A percentile compares a stretch with the other conserved stretches of the same genome.
Conservation (phyloP, 225 moss, liverwort and hornwort species). For the Physcomitrellopsis africana region DNA sequence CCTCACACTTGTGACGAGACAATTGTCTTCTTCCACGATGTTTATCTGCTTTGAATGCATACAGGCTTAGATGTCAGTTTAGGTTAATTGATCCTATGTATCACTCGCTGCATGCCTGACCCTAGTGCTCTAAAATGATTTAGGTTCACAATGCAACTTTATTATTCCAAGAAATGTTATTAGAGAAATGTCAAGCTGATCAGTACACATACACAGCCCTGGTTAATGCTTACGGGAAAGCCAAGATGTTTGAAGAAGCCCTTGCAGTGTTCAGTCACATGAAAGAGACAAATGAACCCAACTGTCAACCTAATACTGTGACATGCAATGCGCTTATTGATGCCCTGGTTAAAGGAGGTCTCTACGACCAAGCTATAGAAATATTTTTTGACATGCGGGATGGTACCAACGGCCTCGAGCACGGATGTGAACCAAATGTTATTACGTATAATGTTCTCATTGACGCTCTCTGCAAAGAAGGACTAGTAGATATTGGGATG, state of each 20-base stretch:
- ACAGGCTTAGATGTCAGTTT: background rate
- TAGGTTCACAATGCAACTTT: slow-evolving; percentile 71
- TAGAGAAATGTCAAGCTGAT: slow-evolving; percentile 80
- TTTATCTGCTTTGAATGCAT: background rate
- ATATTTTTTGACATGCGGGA: slow-evolving; percentile 76
- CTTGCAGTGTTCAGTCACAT: slow-evolving; percentile 83
- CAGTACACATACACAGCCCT: slow-evolving; percentile 88
- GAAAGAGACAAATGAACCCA: slow-evolving; percentile 71
- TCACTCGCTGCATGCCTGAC: slow-evolving; percentile 19
- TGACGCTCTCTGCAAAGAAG: slow-evolving; percentile 88
- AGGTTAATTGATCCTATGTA: background rate
- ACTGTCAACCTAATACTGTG: slow-evolving; percentile 78
- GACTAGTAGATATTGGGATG: slow-evolving; percentile 62
- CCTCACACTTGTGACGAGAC: slow-evolving; percentile 1
- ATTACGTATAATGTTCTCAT: slow-evolving; percentile 86
- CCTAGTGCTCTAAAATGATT: background rate
- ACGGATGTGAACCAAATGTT: slow-evolving; percentile 67
- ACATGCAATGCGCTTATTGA: slow-evolving; percentile 83
- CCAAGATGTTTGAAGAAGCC: slow-evolving; percentile 75
- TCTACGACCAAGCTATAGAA: slow-evolving; percentile 67
- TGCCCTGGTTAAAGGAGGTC: slow-evolving; percentile 70
- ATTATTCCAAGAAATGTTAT: slow-evolving; percentile 86
- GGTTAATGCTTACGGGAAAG: slow-evolving; percentile 86
- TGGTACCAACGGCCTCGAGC: slow-evolving; percentile 65
- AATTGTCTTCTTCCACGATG: background rate